Base-by-base conservation (phyloP, 2,329 filamentous ascomycete genomes). In the Chrysoporthe austroafricana region DNA sequence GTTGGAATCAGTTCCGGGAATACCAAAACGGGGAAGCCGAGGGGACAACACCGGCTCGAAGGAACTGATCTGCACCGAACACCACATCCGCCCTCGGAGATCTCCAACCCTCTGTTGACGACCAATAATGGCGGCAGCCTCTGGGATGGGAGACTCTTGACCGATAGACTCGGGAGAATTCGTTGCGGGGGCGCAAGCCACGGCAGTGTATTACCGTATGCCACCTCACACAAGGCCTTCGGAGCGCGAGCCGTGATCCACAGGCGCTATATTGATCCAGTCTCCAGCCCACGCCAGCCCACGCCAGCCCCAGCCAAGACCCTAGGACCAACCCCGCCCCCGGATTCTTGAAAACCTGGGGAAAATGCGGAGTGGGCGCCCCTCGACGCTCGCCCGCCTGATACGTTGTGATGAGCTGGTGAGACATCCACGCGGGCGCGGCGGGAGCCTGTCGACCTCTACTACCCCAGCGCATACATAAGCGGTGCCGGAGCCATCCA, bases 341-440 rank as follows among this genome's bases (percentile, higher is more conserved):
- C 59, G n/a, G 59, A 50, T 34, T 48, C 42, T 36, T 62, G 42
- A 6, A 18, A 48, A n/a, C 16, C 14, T 34, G 59, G 59, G 58
- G 43, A n/a, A 62, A 39, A 36, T 50, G 59, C 42, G 43, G 59
- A 50, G 59, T 48, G 32, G 26, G 59, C 21, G 59, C 14, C n/a
- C 4, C 39, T 58, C 34, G 32, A 58, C 4, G 32, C 5, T 58
- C 18, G 1, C 44, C 8, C 26, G 2, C 13, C 16, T 26, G 13
- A 48, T 5, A 13, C 21, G 34, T 36, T 11, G 34, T 61, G 36
- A 11, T 18, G 26, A 46, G 43, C 11, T 14, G n/a, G 11, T 11
- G 48, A 52, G 21, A 52, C 21, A 13, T 8, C 50, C 32, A n/a
- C 14, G 34, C 34, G 26, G 32, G 2, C n/a, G 5, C 43, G 13